These are phyloP conservation scores for Auricularia sp. DNA, from an alignment of 768 basidiomycete species.

Conservation along the genomic window DNA sequence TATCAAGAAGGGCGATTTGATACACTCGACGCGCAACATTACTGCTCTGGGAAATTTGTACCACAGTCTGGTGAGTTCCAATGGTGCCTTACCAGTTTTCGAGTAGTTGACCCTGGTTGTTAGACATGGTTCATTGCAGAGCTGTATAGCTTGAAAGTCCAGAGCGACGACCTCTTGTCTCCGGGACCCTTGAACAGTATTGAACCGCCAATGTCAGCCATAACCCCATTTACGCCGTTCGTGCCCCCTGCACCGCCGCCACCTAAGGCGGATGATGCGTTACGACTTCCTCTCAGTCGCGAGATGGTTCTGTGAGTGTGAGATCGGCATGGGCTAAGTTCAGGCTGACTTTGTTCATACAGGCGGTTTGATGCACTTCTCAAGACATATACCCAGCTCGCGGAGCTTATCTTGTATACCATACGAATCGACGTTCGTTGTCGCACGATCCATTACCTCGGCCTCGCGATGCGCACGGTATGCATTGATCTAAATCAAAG, in stretches of 20 bases:
- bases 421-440: constrained; percentile 84
- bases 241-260: constrained; percentile 28
- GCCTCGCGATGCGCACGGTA: constrained; percentile 69
- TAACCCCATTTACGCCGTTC: constrained; percentile 33
- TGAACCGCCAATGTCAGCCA: constrained; percentile 40
- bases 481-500: background rate
- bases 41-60: constrained; percentile 70
- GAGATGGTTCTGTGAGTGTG: constrained; percentile 79
- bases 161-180: constrained; percentile 43
- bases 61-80: constrained; percentile 66
- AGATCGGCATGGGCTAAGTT: no score
- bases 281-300: constrained; percentile 67
- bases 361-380: constrained; percentile 89
- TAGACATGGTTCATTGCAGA: constrained; percentile 82
- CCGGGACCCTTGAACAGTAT: constrained; percentile 41
- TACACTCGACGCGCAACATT: constrained; percentile 62
- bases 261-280: constrained; percentile 30
- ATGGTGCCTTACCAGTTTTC: background rate
- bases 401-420: constrained; percentile 77
- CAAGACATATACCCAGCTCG: constrained; percentile 83
- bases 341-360: constrained; percentile 5
- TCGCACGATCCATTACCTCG: constrained; percentile 69
- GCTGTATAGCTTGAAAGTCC: constrained; percentile 55
- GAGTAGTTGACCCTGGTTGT: background rate
- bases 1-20: constrained; percentile 54